These are phyloP conservation scores for Mortierella claussenii DNA, from an alignment of 192 early-diverging fungal genomes.

Conservation along the genomic window DNA sequence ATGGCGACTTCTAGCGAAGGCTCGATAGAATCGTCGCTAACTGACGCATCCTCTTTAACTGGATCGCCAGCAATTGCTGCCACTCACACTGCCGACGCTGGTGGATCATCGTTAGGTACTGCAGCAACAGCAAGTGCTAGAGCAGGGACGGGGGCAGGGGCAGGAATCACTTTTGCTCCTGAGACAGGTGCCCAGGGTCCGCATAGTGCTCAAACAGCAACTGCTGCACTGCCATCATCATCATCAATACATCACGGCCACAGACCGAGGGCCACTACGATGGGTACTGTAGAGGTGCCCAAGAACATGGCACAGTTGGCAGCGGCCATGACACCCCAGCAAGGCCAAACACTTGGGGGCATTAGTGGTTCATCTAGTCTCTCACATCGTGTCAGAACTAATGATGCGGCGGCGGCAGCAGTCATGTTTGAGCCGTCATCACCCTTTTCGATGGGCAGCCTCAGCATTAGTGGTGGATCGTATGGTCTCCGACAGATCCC, in stretches of 20 bases:
- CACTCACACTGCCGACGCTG: background rate
- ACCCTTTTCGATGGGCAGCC: background rate
- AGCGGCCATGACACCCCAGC: conserved; percentile 38
- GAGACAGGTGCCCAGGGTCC: background rate
- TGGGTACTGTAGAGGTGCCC: conserved; percentile 49
- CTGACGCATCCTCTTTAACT: conserved; percentile 11
- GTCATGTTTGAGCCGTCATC: background rate
- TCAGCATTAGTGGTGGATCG: background rate
- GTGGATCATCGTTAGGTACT: no score
- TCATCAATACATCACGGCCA: conserved; percentile 21
- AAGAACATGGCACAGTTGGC: conserved; percentile 54
- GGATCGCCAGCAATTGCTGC: conserved; percentile 4
- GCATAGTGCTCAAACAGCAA: background rate
- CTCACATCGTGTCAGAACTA: conserved; percentile 14
- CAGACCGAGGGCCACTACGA: conserved; percentile 47
- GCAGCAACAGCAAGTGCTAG: conserved; percentile 1
- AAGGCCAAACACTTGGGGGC: conserved; percentile 6
- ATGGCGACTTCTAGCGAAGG: conserved; percentile 16
- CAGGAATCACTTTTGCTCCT: conserved; percentile 2
- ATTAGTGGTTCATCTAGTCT: conserved; percentile 14
- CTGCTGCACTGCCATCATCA: conserved; percentile 2
- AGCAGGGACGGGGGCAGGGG: background rate
- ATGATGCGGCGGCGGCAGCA: background rate
- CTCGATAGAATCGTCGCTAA: conserved; percentile 2
- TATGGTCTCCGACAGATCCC: conserved; percentile 41